Conservation (phyloP, 106 monocot genomes). For the Dioscorea dumetorum region DNA sequence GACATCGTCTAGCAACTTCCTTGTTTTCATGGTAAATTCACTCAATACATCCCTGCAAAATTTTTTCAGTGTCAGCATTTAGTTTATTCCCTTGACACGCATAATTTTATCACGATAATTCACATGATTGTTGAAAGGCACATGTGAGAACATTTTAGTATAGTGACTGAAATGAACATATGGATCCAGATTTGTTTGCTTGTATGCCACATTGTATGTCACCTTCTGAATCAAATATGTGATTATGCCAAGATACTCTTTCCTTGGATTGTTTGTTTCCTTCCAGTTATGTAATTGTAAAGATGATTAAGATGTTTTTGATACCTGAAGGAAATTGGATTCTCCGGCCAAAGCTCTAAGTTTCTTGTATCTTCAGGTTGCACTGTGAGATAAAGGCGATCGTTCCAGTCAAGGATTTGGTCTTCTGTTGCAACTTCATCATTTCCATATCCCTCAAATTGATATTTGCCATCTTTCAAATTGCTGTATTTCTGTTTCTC, state of each 20-base stretch:
- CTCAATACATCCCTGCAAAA: conserved; percentile 27
- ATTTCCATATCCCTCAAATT: conserved; percentile 53
- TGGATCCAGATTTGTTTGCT: too few species aligned
- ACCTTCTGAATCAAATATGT: background rate
- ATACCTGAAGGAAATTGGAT: conserved; percentile 48
- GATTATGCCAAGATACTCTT: background rate
- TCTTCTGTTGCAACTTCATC: conserved; percentile 29
- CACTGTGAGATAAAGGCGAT: conserved; percentile 49
- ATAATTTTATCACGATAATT: too few species aligned
- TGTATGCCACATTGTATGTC: too few species aligned
- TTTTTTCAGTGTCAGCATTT: background rate
- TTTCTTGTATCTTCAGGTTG: conserved; percentile 46
- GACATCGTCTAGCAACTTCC: conserved; percentile 16
- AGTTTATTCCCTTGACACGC: background rate
- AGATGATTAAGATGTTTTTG: background rate
- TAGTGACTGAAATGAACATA: too few species aligned
- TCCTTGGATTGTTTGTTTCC: background rate
- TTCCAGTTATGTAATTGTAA: background rate
- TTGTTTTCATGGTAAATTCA: conserved; percentile 26
- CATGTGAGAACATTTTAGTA: too few species aligned
- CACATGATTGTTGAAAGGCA: too few species aligned
- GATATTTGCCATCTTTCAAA: conserved; percentile 23
- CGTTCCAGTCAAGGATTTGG: conserved; percentile 51
- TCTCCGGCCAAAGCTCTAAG: conserved; percentile 40
- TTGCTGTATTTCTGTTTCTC: conserved; percentile 44